Evolutionary conservation across 192 early-diverging fungal genomes (phyloP), one percentile per base, ranked within the genome.

Genomic region (Coemansia sp.): DNA sequence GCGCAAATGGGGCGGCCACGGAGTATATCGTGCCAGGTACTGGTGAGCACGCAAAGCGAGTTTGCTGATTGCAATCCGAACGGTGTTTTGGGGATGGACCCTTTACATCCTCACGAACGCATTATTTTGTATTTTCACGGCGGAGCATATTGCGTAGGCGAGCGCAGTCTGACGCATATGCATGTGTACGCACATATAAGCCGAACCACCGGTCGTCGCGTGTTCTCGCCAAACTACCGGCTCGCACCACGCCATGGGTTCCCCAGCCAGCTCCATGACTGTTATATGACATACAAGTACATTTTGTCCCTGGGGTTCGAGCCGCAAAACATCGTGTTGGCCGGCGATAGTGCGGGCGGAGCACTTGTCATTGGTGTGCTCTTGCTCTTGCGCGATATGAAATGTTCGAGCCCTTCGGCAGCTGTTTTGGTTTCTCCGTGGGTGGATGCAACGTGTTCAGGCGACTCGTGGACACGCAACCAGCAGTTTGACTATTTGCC

Each of bases 211-310:
- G 65, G 69, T 0, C 62, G 71, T 10, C 77, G 77, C 3, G 65
- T 80, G 7, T 74, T 80, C 32, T 80, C 77, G 8, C 72, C 72
- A 2, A 69, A 73, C 69, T 80, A 80, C 69, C 68, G 72, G 2
- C 59, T 80, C 35, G 72, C 77, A 0, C 77, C 77, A 6, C 55
- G 60, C 0, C 35, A 63, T 37, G 68, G 68, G 54, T 80, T 74
- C 45, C 77, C 77, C 19, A 73, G 87, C 53, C 92, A 90, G 29
- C 63, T 97, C 8, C 84, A 91, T 32, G 95, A 97, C 77, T 86
- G 89, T 45, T 58, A 95, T 32, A 83, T 88, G 29, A 86, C 91
- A 0, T 95, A 93, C 70, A 57, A 85, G 5, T 87, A 84, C 50
- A 75, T 96, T 4, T 65, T 90, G 32, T n/a, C 35, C 12, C 50